Evolutionary conservation across 2,329 filamentous ascomycete genomes (phyloP), one percentile per base, ranked within the genome.

Genomic region (Helotiales sp.): DNA sequence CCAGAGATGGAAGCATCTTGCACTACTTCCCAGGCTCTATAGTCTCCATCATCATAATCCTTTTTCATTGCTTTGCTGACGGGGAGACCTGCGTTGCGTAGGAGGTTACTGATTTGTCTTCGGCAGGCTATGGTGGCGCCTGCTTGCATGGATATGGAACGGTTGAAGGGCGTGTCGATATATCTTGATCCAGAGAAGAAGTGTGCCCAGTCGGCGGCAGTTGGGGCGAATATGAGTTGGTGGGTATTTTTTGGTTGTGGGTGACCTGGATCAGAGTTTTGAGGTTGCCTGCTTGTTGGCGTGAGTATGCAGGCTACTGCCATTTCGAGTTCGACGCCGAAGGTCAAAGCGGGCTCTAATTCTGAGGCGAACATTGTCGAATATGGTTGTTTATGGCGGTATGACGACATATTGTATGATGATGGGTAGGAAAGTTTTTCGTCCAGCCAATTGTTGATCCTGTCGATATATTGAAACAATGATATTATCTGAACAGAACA

Each of bases 261-360:
- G 22, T 12, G n/a, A n/a, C n/a, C n/a, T 5, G 29, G 2, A 24
- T 53, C n/a, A 8, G 25, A 40, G 7, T 33, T 31, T 46, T 31
- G 44, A 12, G 10, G 33, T n/a, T 5, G n/a, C 10, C 3, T 56
- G 33, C 17, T 30, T 24, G 7, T 24, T 19, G 8, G 50, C 47
- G n/a, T 50, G 8, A 13, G 30, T 1, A 60, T 13, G n/a, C 50
- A 54, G 1, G 46, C 55, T 4, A 59, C 8, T 3, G 53, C 25
- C 22, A 68, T 66, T 40, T 70, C 66, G 2, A 67, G 30, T 36
- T 70, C 67, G 15, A 69, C 50, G 9, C 68, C 66, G 34, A 69
- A 70, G 10, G 65, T 64, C 12, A 60, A 49, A 1, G n/a, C n/a
- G n/a, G 49, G 48, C 5, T 53, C 24, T 15, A 15, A 3, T 44